Evolutionary conservation across 352 stramenopile species (phyloP), one percentile per base, ranked within the genome.

Genomic region (Phytophthora meadii): DNA sequence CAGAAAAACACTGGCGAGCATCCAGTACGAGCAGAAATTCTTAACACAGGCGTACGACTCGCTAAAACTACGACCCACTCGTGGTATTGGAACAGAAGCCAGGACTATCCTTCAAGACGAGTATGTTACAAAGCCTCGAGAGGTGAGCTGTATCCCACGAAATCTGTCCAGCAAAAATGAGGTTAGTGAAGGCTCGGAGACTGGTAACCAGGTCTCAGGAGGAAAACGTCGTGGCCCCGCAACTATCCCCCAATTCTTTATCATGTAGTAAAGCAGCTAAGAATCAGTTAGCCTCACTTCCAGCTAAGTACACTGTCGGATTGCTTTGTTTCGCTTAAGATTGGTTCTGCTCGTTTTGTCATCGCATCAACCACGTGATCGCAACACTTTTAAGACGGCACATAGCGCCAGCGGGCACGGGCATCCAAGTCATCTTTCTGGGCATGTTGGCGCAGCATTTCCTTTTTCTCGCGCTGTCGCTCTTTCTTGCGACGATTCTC

Each of bases 401-500:
- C 82, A 61, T 92, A 94, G 62, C 83, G 83, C 73, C 85, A 85
- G 57, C 77, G 77, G 14, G 64, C 84, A 46, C 84, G 84, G 12
- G 84, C 84, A 61, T 95, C 73, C 41, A 93, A 57, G 5, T 88
- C 87, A 42, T 87, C 68, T 27, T 87, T 77, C 51, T 93, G 87
- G 1, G 85, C 85, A 60, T 92, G 76, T 25, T 72, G 79, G 25
- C 87, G 83, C 50, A 85, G 68, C 48, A 88, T 28, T 28, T 93
- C 87, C 64, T 91, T 92, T 32, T 90, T 76, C 71, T 93, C 83
- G 12, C 81, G 82, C 57, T 92, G 77, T 17, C 84, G 82, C 57
- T 95, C 84, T 45, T 89, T 90, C 65, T 91, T 90, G 48, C 87
- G 87, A 28, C 83, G 84, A 52, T 71, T 90, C 64, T 95, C 84